These are phyloP conservation scores for Pleomassaria siparia DNA, from an alignment of 2,329 filamentous ascomycete genomes.

Conservation along the genomic window DNA sequence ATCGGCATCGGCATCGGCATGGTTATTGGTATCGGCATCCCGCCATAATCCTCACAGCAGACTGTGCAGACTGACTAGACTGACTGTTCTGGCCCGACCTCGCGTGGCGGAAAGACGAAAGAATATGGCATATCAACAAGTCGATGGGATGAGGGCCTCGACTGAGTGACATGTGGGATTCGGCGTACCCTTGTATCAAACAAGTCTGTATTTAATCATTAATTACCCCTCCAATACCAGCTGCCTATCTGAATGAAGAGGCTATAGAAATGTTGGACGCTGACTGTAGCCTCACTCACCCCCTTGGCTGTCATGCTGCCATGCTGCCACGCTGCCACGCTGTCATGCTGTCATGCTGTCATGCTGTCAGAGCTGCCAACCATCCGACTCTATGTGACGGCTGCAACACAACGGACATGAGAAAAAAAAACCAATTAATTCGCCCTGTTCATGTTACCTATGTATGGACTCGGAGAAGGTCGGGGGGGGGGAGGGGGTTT, in stretches of 20 bases:
- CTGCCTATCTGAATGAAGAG: slow-evolving; percentile 2
- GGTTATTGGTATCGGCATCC: too few species aligned
- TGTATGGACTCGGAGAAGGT: background rate
- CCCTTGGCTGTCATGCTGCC: too few species aligned
- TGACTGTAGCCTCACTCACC: slow-evolving; percentile 5
- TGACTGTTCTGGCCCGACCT: too few species aligned
- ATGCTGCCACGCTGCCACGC: too few species aligned
- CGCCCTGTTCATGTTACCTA: too few species aligned
- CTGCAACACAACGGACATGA: slow-evolving; percentile 1
- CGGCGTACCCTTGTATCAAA: too few species aligned
- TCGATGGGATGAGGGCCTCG: background rate
- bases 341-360: too few species aligned
- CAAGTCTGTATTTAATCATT: too few species aligned
- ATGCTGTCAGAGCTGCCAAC: background rate
- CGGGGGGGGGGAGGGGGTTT: background rate
- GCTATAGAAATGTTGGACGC: background rate
- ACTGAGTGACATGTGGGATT: background rate
- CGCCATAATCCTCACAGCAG: too few species aligned
- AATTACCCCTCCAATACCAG: slow-evolving; percentile 9
- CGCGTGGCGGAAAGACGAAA: background rate
- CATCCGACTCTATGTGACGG: slow-evolving; percentile 2
- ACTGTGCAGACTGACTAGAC: too few species aligned
- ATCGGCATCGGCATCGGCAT: too few species aligned
- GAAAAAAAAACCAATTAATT: background rate
- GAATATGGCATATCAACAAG: background rate